Evolutionary conservation across 805 yeast species (phyloP), one percentile per base, ranked within the genome.

Genomic region (Yamadazyma paraphyllophila): DNA sequence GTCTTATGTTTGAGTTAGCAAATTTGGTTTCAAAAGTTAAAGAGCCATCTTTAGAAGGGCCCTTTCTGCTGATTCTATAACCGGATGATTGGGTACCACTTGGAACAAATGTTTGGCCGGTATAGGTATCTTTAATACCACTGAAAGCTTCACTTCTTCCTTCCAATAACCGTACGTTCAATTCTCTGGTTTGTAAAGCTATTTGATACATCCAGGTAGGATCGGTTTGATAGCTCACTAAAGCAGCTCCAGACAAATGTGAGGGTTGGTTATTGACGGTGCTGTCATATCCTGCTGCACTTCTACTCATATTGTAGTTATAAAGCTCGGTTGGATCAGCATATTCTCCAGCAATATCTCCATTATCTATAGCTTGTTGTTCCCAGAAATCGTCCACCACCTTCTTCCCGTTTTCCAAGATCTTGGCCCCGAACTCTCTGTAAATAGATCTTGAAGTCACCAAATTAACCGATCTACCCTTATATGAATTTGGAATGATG

Each of bases 361-460:
- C 90, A 20, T 78, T 79, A 36, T 72, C 76, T 27, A 77, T 67
- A 0, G 82, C 80, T 46, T 65, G 60, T 36, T 73, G 78, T 59
- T 85, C 96, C 72, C 91, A 88, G 63, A 91, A 94, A 64, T 94
- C 99, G 67, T 94, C 99, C 10, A 70, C 74, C 25, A 88, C 85
- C 53, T 85, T 81, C 50, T 77, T 79, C 36, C 99, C 99, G 43
- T 88, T 85, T 15, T 80, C 77, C 32, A 94, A 73, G 41, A 91
- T 81, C 49, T 81, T 80, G 17, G 96, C 87, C 4, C 99, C 99
- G 71, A 94, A 92, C 66, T 91, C 98, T 52, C 90, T 77, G 67
- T 79, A 94, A 1, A 90, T 82, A 12, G 95, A 83, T 46, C 95
- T 78, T 0, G 99, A 97, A 5, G 97, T 83, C 5, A 94, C 96